Evolutionary conservation across 2,329 filamentous ascomycete genomes (phyloP).

Genomic region (Thielaviopsis musarum): DNA sequence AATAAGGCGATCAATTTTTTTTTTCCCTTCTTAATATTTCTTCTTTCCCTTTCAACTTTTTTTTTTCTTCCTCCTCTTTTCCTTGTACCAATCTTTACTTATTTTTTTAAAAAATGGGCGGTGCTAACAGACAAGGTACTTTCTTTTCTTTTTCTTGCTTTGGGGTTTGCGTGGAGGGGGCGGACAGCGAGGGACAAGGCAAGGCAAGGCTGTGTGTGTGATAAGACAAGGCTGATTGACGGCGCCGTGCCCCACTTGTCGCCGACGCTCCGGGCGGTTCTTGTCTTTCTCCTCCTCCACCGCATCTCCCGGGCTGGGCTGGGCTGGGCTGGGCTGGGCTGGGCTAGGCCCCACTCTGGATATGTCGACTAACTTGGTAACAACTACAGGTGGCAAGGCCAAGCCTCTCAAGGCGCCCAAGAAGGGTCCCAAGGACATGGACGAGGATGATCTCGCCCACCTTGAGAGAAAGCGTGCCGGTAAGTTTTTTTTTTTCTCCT

Average conservation of each 20-base stretch:
- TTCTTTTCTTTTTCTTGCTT: conserved; percentile 4
- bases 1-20: too few species aligned
- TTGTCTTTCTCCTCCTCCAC: background rate
- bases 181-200: background rate
- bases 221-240: background rate
- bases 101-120: conserved; percentile 39
- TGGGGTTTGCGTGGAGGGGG: too few species aligned
- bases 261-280: too few species aligned
- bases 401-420: conserved; percentile 81
- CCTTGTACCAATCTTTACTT: too few species aligned
- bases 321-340: background rate
- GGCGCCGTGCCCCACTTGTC: too few species aligned
- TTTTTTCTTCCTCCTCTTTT: background rate
- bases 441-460: conserved; percentile 74
- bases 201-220: background rate
- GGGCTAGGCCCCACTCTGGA: background rate
- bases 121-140: conserved; percentile 48
- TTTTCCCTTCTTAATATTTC: too few species aligned
- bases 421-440: conserved; percentile 66
- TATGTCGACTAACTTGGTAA: background rate
- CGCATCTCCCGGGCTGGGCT: background rate
- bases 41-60: background rate
- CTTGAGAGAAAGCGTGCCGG: conserved; percentile 72
- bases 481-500: conserved; percentile 22
- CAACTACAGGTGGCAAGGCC: conserved; percentile 53